Evolutionary conservation across 805 yeast species (phyloP), one percentile per base, ranked within the genome.

Genomic region (Schwanniomyces vanrijiae): DNA sequence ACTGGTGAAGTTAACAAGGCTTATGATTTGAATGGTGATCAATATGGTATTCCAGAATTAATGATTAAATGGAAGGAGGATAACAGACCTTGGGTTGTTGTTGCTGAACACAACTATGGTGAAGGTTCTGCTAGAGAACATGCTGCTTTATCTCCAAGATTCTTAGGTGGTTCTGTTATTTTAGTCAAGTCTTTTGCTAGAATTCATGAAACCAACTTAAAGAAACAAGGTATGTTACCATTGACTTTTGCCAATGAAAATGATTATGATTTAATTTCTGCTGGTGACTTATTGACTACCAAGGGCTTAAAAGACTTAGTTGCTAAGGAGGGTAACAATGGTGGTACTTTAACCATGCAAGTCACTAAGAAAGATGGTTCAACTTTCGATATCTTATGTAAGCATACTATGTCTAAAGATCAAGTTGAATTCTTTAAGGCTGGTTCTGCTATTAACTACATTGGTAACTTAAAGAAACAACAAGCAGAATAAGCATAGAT

Each of bases 71-170:
- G 97, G 97, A 91, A 92, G 67, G 75, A 82, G 43, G 94, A 89
- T 51, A 57, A 69, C 14, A 80, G 87, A 58, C 94, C 95, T 18
- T 92, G 99, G 99, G 79, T 83, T 55, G 97, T 94, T 39, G 86
- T 94, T 54, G 98, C 97, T 45, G 99, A 94, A 68, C 96, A 94
- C 66, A 92, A 92, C 71, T 94, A 92, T 63, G 99, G 99, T 72
- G 99, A 92, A 76, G 99, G 99, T 60, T 91, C 97, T 42, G 97
- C 99, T 26, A 88, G 99, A 80, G 99, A 92, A 69, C 99, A 92
- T 62, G 99, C 99, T 40, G 98, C 98, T 13, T 77, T 94, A 56
- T 89, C 94, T 28, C 99, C 98, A 47, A 81, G 95, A 70, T 94
- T 88, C 76, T 78, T 94, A 39, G 98, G 97, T 50, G 98, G 99